Evolutionary conservation across 306 rosid genomes (phyloP).

Genomic region (Prunus dulcis): DNA sequence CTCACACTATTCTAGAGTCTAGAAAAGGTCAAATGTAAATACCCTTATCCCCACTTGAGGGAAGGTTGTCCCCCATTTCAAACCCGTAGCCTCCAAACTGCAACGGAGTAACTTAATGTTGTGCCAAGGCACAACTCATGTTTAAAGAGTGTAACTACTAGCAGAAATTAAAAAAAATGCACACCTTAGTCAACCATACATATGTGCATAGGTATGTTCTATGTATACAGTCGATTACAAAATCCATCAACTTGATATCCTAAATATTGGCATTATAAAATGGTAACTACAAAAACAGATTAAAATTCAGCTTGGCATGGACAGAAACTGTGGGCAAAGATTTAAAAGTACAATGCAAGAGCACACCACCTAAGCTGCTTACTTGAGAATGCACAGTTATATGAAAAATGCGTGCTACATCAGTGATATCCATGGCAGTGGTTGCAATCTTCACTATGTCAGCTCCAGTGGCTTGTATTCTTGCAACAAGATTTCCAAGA

Average conservation of each 20-base stretch:
- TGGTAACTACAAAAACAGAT: background rate
- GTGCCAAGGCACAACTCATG: background rate
- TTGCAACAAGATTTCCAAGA: conserved; percentile 83
- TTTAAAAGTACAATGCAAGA: background rate
- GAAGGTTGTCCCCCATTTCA: background rate
- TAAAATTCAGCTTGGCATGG: background rate
- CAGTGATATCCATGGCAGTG: conserved; percentile 81
- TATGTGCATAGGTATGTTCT: background rate
- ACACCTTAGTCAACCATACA: background rate
- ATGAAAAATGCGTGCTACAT: conserved; percentile 73
- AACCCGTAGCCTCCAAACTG: too few relatives aligned
- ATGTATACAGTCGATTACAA: background rate
- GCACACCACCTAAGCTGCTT: conserved; percentile 38
- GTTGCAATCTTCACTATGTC: conserved; percentile 95
- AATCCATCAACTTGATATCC: background rate
- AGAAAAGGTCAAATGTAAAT: background rate
- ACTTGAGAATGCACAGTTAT: conserved; percentile 84
- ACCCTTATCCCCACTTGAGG: background rate
- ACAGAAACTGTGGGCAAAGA: background rate
- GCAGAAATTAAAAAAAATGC: too few relatives aligned
- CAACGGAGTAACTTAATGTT: background rate
- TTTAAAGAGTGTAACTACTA: background rate
- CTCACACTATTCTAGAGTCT: background rate
- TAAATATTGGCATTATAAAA: background rate
- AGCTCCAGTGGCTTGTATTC: conserved; percentile 87